phyloP scores from a whole-genome alignment of 1,284 basidiomycete species.

The Ustilago nuda region DNA sequence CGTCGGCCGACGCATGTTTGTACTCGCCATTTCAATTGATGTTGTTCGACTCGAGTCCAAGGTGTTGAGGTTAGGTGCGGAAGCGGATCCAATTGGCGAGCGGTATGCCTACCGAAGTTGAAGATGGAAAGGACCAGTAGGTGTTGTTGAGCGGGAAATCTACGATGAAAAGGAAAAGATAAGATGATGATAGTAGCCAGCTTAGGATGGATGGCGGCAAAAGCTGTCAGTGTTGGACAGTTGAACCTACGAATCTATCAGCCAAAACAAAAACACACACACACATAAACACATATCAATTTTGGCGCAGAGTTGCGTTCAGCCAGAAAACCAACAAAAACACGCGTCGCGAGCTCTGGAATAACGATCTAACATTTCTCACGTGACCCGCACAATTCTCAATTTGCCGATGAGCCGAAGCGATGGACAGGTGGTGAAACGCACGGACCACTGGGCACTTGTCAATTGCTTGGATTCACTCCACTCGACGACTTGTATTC shows the following conservation, averaged over 20 bases:
- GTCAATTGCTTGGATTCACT: background rate
- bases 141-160: background rate
- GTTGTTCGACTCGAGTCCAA: background rate
- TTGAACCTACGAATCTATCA: constrained; percentile 6
- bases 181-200: constrained; percentile 9
- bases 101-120: constrained; percentile 4
- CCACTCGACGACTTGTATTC: constrained; percentile 1
- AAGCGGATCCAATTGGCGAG: background rate
- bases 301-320: background rate
- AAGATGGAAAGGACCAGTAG: background rate
- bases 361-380: constrained; percentile 32
- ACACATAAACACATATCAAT: background rate
- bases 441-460: background rate
- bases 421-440: background rate
- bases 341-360: constrained; percentile 35
- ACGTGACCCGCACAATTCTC: constrained; percentile 22
- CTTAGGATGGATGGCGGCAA: background rate
- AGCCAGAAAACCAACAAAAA: constrained; percentile 25
- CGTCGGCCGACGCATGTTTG: constrained; percentile 56
- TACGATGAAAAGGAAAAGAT: background rate
- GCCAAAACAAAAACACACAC: background rate
- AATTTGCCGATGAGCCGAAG: background rate
- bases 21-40: constrained; percentile 35
- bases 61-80: constrained; percentile 13
- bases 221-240: constrained; percentile 4